Evolutionary conservation across 2,329 filamentous ascomycete genomes (phyloP).

Genomic region (Moelleriella libera): DNA sequence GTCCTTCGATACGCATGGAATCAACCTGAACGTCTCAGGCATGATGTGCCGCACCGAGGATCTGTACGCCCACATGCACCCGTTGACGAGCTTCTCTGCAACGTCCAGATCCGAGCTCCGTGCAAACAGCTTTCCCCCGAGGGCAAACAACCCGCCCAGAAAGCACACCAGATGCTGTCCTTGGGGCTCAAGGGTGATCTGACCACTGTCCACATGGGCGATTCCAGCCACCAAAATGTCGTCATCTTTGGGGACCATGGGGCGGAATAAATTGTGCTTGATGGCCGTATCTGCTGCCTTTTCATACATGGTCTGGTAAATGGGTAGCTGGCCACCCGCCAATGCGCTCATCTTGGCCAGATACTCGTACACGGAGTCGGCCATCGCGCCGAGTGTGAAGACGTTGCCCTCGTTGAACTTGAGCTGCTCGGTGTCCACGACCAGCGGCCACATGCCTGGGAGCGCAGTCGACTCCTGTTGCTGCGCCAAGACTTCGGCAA

Average conservation of each 20-base stretch:
- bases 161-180: constrained; percentile 27
- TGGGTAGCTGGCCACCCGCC: constrained; percentile 41
- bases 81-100: constrained; percentile 47
- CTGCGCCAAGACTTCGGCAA: constrained; percentile 51
- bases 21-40: constrained; percentile 33
- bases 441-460: constrained; percentile 60
- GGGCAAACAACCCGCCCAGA: constrained; percentile 53
- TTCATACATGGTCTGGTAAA: constrained; percentile 52
- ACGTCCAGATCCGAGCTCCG: constrained; percentile 45
- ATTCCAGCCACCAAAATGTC: constrained; percentile 49
- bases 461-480: constrained; percentile 52
- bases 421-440: constrained; percentile 42
- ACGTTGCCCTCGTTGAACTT: constrained; percentile 19
- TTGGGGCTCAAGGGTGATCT: constrained; percentile 8
- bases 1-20: constrained; percentile 18
- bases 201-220: constrained; percentile 23
- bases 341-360: constrained; percentile 48
- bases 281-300: constrained; percentile 43
- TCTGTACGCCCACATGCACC: constrained; percentile 57
- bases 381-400: constrained; percentile 34
- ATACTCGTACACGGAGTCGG: constrained; percentile 46
- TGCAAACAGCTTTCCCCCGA: constrained; percentile 49
- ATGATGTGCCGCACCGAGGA: constrained; percentile 42
- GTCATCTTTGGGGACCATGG: constrained; percentile 44
- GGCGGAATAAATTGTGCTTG: constrained; percentile 53